Conservation (phyloP, 2,329 filamentous ascomycete genomes). For the Ceratocystis alfenasii region DNA sequence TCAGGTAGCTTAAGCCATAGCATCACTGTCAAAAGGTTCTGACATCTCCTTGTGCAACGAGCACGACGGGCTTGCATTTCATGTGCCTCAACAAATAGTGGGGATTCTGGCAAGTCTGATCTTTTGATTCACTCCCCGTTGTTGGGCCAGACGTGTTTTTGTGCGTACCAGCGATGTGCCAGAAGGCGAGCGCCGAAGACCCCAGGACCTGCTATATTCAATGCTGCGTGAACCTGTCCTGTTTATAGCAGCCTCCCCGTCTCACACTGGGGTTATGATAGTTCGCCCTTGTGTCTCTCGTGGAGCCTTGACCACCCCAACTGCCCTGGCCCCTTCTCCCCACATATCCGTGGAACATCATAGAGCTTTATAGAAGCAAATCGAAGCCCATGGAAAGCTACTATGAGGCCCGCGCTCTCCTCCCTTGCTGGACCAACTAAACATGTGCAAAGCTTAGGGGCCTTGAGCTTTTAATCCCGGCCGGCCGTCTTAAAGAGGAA, state of each 20-base stretch:
- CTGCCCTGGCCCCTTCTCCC: neutral
- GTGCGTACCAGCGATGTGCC: neutral
- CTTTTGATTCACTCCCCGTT: neutral
- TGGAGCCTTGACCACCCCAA: neutral
- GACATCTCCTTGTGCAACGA: constrained; percentile 2
- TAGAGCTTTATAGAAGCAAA: constrained; percentile 8
- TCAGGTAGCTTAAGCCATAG: no score
- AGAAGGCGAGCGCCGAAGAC: constrained; percentile 1
- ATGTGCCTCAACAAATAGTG: neutral
- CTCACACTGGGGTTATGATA: no score
- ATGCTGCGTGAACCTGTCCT: neutral
- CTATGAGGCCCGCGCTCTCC: neutral
- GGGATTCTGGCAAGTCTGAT: neutral
- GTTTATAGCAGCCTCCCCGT: no score
- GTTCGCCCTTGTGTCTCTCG: neutral
- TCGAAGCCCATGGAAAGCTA: neutral
- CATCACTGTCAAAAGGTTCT: neutral
- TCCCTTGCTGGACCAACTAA: neutral
- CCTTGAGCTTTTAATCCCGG: neutral
- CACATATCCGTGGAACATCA: constrained; percentile 1
- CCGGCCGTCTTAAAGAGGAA: neutral
- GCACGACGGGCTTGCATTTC: neutral
- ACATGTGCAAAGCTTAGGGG: no score
- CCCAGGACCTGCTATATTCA: neutral
- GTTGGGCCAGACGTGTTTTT: neutral